These are phyloP conservation scores for Porphyrellus sp. DNA, from an alignment of 1,284 basidiomycete genomes.

Conservation along the genomic window DNA sequence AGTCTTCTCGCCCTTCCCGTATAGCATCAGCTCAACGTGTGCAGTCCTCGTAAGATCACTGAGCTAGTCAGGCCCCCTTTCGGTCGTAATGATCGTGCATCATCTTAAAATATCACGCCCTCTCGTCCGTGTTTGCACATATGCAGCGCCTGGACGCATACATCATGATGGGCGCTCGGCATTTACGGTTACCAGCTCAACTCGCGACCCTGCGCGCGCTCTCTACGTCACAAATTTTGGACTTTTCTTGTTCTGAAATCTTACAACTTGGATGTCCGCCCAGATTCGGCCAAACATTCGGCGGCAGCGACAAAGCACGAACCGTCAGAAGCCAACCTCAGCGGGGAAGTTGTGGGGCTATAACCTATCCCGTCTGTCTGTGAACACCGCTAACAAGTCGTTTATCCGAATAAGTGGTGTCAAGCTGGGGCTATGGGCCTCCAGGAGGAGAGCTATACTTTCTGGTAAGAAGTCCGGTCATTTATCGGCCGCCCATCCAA, in stretches of 20 bases:
- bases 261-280: conserved; percentile 73
- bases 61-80: conserved; percentile 44
- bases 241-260: conserved; percentile 87
- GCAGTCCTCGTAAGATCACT: conserved; percentile 83
- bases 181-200: too few relatives aligned
- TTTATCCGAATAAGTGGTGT: conserved; percentile 51
- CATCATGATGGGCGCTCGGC: conserved; percentile 52
- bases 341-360: conserved; percentile 71
- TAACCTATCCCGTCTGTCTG: too few relatives aligned
- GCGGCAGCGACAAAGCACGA: conserved; percentile 86
- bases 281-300: conserved; percentile 79
- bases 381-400: too few relatives aligned
- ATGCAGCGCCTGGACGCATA: background rate
- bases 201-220: too few relatives aligned
- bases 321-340: conserved; percentile 71
- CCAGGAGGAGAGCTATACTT: conserved; percentile 60
- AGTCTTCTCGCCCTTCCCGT: conserved; percentile 27
- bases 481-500: conserved; percentile 31
- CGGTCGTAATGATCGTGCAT: conserved; percentile 11
- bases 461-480: conserved; percentile 42
- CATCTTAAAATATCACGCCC: conserved; percentile 18
- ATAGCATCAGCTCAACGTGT: conserved; percentile 83
- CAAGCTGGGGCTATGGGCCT: too few relatives aligned
- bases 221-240: conserved; percentile 80
- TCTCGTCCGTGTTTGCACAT: conserved; percentile 1